Percentiles rank a stretch among this genome's conserved stretches.
phyloP scores from a whole-genome alignment of 2,329 filamentous ascomycete genomes.

The Coniochaeta ligniaria region DNA sequence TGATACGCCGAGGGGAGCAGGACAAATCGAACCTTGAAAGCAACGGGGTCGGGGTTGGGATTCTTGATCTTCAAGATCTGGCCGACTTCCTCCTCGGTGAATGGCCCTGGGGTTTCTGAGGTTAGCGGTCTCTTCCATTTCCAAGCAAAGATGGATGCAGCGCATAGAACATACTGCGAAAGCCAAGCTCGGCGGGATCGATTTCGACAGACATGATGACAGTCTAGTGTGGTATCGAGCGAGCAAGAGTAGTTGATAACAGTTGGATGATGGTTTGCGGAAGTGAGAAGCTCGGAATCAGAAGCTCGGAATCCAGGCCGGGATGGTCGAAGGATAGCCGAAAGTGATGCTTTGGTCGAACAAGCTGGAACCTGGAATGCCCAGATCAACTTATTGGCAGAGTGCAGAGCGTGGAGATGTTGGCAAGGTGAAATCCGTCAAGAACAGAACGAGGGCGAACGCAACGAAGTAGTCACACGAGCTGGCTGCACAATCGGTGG shows the following conservation, averaged over 20 bases:
- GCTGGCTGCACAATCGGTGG: neutral
- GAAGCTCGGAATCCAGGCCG: neutral
- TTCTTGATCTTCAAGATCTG: conserved; percentile 60
- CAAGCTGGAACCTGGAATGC: neutral
- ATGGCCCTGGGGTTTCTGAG: conserved; percentile 44
- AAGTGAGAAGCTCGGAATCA: neutral
- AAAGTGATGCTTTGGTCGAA: conserved; percentile 4
- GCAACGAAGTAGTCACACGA: neutral
- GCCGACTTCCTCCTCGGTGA: conserved; percentile 54
- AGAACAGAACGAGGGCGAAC: neutral
- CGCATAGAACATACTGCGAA: conserved; percentile 64
- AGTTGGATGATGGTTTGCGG: neutral
- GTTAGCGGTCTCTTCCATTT: conserved; percentile 10
- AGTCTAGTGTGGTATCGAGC: conserved; percentile 8
- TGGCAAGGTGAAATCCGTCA: neutral
- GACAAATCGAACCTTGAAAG: conserved; percentile 55
- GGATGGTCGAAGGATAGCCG: conserved; percentile 5
- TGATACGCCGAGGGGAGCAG: neutral
- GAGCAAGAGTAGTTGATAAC: too few relatives aligned
- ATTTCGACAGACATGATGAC: conserved; percentile 88
- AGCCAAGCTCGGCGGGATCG: conserved; percentile 83
- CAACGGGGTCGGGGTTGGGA: conserved; percentile 53
- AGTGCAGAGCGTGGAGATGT: neutral
- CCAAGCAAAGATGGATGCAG: neutral
- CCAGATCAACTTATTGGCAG: neutral